phyloP scores from a whole-genome alignment of 106 monocot species.

The Vanilla planifolia region DNA sequence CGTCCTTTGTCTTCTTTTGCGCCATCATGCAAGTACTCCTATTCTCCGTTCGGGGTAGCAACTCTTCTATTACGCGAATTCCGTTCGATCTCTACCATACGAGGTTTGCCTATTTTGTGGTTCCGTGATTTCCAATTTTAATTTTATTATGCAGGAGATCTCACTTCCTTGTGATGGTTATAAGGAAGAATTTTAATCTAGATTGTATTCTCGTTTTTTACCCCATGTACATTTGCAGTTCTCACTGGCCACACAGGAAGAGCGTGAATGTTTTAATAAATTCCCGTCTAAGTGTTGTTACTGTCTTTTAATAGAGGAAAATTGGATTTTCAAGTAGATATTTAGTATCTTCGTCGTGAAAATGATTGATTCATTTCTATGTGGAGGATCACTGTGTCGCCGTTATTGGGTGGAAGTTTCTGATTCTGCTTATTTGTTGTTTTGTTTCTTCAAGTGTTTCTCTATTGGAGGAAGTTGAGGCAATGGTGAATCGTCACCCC shows the following conservation, averaged over 20 bases:
- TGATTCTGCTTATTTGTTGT: background rate
- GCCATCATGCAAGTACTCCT: constrained; percentile 12
- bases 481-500: constrained; percentile 65
- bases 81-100: constrained; percentile 75
- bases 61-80: constrained; percentile 50
- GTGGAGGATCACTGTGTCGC: background rate
- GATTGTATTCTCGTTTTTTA: background rate
- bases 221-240: background rate
- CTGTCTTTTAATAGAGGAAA: too few species aligned
- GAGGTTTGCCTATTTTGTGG: constrained; percentile 50
- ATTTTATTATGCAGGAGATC: constrained; percentile 1
- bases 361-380: too few species aligned
- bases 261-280: background rate
- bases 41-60: constrained; percentile 18
- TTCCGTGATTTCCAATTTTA: background rate
- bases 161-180: background rate
- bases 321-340: too few species aligned
- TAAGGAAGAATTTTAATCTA: background rate
- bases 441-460: constrained; percentile 63
- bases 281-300: too few species aligned
- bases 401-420: background rate
- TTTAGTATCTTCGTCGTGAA: background rate
- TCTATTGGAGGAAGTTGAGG: constrained; percentile 62
- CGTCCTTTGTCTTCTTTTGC: constrained; percentile 16
- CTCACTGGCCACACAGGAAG: background rate